These are phyloP conservation scores for Trichosporon asahii DNA, from an alignment of 1,284 basidiomycete genomes.

Conservation along the genomic window DNA sequence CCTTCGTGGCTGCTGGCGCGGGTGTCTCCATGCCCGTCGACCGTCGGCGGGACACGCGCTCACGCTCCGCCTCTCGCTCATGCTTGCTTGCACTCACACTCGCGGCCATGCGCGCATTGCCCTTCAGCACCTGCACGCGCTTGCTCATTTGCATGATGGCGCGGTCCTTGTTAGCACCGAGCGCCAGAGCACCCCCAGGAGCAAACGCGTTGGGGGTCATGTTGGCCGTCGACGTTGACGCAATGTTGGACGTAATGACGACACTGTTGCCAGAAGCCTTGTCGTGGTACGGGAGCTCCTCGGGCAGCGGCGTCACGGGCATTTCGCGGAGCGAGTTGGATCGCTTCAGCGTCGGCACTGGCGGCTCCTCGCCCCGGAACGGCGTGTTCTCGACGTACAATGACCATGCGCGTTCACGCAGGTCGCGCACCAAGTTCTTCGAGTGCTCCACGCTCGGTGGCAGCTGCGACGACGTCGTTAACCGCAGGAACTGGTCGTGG, in stretches of 20 bases:
- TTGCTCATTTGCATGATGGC: slow-evolving; percentile 51
- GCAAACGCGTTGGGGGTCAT: slow-evolving; percentile 32
- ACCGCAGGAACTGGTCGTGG: slow-evolving; percentile 50
- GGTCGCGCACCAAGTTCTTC: slow-evolving; percentile 26
- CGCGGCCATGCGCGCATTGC: slow-evolving; percentile 41
- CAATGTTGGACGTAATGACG: slow-evolving; percentile 80
- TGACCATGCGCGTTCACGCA: slow-evolving; percentile 43
- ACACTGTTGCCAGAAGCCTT: slow-evolving; percentile 96
- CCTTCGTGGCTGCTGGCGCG: slow-evolving; percentile 21
- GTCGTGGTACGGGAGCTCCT: slow-evolving; percentile 54
- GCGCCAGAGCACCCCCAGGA: slow-evolving; percentile 23
- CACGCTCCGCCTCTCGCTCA: slow-evolving; percentile 1
- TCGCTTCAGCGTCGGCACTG: slow-evolving; percentile 31
- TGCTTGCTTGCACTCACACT: neutral
- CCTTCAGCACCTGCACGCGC: slow-evolving; percentile 50
- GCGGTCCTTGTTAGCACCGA: slow-evolving; percentile 41
- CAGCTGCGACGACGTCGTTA: slow-evolving; percentile 32
- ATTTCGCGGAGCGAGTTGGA: slow-evolving; percentile 35
- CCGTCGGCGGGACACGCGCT: slow-evolving; percentile 11
- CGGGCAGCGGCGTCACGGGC: slow-evolving; percentile 34
- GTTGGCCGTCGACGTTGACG: slow-evolving; percentile 67
- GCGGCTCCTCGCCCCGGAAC: slow-evolving; percentile 40
- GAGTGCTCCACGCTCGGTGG: slow-evolving; percentile 22
- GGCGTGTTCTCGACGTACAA: slow-evolving; percentile 43
- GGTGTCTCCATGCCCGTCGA: slow-evolving; percentile 22